Evolutionary conservation across 495 filamentous ascomycete genomes (phyloP).

Genomic region (Thozetella sp.): DNA sequence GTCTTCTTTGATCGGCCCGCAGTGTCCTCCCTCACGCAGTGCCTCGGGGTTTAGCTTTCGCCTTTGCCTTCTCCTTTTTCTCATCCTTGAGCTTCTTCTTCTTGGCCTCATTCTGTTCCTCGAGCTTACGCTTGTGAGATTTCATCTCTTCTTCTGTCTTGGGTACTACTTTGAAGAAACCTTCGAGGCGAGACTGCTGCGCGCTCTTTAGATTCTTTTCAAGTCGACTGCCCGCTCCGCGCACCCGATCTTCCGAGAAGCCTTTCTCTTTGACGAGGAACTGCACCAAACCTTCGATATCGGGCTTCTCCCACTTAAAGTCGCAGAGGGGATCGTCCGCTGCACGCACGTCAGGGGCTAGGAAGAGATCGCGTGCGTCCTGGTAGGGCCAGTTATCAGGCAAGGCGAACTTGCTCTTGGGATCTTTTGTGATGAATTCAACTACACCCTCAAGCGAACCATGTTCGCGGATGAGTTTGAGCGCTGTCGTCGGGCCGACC

Average conservation of each 20-base stretch:
- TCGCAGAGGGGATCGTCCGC: slow-evolving; percentile 87
- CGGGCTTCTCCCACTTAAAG: slow-evolving; percentile 95
- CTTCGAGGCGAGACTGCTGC: slow-evolving; percentile 90
- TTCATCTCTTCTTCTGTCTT: slow-evolving; percentile 84
- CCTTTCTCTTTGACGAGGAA: slow-evolving; percentile 94
- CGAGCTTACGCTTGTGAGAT: slow-evolving; percentile 86
- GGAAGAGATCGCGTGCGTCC: slow-evolving; percentile 90
- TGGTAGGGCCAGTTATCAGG: slow-evolving; percentile 93
- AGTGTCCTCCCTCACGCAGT: slow-evolving; percentile 15
- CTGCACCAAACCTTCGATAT: slow-evolving; percentile 83
- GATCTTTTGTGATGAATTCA: slow-evolving; percentile 71
- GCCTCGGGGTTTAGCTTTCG: slow-evolving; percentile 77
- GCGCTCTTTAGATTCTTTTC: slow-evolving; percentile 85
- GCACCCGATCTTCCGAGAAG: slow-evolving; percentile 92
- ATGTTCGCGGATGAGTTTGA: slow-evolving; percentile 91
- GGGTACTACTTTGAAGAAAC: slow-evolving; percentile 95
- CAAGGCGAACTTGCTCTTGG: slow-evolving; percentile 76
- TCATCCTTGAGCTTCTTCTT: slow-evolving; percentile 94
- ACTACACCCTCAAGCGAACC: slow-evolving; percentile 85
- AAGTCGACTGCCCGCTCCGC: slow-evolving; percentile 71
- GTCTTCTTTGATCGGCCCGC: background rate
- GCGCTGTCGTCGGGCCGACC: slow-evolving; percentile 84
- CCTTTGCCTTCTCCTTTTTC: slow-evolving; percentile 88
- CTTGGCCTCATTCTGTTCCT: slow-evolving; percentile 83
- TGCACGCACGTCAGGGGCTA: slow-evolving; percentile 84